Evolutionary conservation across 768 basidiomycete genomes (phyloP), one percentile per base, ranked within the genome.

Genomic region (Russula emetica): DNA sequence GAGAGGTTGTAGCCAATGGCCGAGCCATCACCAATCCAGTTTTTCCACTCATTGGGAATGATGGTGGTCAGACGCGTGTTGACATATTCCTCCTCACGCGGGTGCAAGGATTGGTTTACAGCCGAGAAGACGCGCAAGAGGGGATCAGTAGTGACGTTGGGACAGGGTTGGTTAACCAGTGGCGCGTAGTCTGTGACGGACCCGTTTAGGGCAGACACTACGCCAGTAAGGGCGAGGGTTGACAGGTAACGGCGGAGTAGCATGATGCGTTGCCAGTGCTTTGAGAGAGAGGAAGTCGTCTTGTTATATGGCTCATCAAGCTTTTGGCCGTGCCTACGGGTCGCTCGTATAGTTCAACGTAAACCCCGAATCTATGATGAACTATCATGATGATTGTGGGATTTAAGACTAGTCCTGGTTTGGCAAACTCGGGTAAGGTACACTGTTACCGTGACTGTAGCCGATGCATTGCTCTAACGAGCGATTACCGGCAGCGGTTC

Each of bases 21-120:
- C 2, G 80, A 79, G 9, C 78, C 80, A 66, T 87, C 74, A 1
- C 82, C 82, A 50, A 88, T 64, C 85, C 87, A 89, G 34, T 77
- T 75, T 6, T 71, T 73, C 85, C 85, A 88, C 9, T 83, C 83
- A 28, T 69, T 67, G 0, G 79, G 77, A 2, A 84, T 70, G 55
- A 78, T 74, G 9, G 70, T 72, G 4, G 76, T 69, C 26, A 78
- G 71, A 13, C 86, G 79, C 6, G 74, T 70, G 11, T 69, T 38
- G 40, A 87, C 71, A 68, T 86, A 88, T 0, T 74, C 73, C 0
- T 55, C 58, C 69, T 88, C 87, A n/a, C 71, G 69, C 4, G 80
- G 71, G 67, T 85, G 77, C 7, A 88, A 70, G 1, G 77, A 68
- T 71, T 85, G 86, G 28, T 76, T 80, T 56, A 78, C 71, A 0